These are phyloP conservation scores for Alnus rubra DNA, from an alignment of 306 rosid species.

Conservation along the genomic window DNA sequence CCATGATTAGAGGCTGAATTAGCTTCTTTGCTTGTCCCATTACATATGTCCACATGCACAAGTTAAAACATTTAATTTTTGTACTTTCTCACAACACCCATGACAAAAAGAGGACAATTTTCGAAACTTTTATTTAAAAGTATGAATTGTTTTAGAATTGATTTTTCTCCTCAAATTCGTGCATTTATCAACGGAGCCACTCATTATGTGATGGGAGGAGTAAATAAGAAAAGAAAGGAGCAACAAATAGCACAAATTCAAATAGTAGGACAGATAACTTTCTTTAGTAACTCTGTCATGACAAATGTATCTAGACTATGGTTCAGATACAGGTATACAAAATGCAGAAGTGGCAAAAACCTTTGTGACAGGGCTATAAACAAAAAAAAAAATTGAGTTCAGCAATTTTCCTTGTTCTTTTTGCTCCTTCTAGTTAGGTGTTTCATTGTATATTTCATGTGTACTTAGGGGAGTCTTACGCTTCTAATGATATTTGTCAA, in stretches of 20 bases:
- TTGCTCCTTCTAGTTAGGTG: no score
- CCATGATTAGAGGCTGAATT: not conserved
- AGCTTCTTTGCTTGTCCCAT: not conserved
- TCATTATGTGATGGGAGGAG: not conserved
- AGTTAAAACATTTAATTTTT: not conserved
- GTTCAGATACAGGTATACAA: not conserved
- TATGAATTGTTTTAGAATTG: not conserved
- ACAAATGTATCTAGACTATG: not conserved
- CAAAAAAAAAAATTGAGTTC: not conserved
- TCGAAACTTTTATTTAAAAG: not conserved
- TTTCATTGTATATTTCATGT: no score
- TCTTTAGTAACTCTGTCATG: not conserved
- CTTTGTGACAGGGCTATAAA: not conserved
- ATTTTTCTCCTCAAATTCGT: not conserved
- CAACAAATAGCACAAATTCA: not conserved
- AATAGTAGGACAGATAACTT: not conserved
- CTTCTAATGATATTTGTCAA: no score
- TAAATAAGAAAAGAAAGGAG: not conserved
- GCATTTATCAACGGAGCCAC: not conserved
- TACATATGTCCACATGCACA: not conserved
- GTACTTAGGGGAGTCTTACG: no score
- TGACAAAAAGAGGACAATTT: not conserved
- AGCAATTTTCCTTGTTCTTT: not conserved
- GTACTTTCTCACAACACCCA: not conserved
- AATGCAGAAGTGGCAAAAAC: not conserved